phyloP scores from a whole-genome alignment of 2,329 filamentous ascomycete genomes.

The Cladosporium sp. region DNA sequence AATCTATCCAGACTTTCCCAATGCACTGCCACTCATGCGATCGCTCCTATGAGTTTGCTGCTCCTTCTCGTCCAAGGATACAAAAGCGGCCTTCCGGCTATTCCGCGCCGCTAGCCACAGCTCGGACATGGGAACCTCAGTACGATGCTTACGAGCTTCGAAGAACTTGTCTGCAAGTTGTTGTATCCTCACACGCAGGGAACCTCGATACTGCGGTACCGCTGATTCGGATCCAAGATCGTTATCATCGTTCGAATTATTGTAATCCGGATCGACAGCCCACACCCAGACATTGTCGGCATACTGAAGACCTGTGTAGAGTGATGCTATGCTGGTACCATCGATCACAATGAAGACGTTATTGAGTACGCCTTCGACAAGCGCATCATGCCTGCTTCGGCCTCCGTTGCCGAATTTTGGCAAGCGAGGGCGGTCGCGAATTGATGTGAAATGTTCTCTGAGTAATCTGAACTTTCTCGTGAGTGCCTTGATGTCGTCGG shows the following conservation, averaged over 20 bases:
- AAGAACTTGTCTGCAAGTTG: not conserved
- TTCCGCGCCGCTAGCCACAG: not conserved
- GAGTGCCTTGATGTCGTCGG: not conserved
- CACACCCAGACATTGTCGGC: not conserved
- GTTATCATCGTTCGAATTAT: not conserved
- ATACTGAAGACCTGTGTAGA: not conserved
- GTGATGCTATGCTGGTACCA: not conserved
- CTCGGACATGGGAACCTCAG: not conserved
- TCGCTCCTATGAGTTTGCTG: not conserved
- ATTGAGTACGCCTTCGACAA: not conserved
- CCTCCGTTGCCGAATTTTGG: not conserved
- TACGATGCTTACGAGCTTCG: not conserved
- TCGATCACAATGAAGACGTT: not conserved
- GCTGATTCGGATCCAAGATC: not conserved
- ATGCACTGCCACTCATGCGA: not conserved
- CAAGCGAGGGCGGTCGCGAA: not conserved
- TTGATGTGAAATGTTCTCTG: not conserved
- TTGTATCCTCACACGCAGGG: not conserved
- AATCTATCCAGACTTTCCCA: not conserved
- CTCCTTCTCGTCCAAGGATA: not conserved
- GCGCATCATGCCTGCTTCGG: not conserved
- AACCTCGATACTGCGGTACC: not conserved
- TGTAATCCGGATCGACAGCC: not conserved
- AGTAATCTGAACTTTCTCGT: not conserved
- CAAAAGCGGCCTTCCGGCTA: not conserved